These are phyloP conservation scores for Quercus variabilis DNA, from an alignment of 306 rosid genomes.

Conservation along the genomic window DNA sequence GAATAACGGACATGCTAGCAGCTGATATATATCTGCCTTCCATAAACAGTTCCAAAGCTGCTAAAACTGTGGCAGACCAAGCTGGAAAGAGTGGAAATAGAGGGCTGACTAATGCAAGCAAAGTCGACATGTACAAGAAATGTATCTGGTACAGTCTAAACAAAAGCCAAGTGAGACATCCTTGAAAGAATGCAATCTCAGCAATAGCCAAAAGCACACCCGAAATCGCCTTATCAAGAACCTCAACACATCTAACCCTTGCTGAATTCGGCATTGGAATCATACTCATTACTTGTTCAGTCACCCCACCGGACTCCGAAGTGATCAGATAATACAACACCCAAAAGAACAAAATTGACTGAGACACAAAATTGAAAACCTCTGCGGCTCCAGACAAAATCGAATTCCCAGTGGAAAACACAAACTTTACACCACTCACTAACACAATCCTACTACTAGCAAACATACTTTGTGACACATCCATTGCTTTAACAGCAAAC, in stretches of 20 bases:
- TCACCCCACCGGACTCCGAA: conserved; percentile 94
- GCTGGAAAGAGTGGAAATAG: conserved; percentile 77
- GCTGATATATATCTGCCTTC: conserved; percentile 80
- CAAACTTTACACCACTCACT: conserved; percentile 62
- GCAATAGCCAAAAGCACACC: conserved; percentile 90
- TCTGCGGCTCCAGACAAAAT: conserved; percentile 88
- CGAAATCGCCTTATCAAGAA: conserved; percentile 87
- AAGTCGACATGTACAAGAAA: conserved; percentile 87
- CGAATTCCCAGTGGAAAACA: conserved; percentile 69
- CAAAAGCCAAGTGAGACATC: conserved; percentile 92
- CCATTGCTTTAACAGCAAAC: conserved; percentile 64
- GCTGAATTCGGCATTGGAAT: conserved; percentile 66
- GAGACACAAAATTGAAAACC: conserved; percentile 86
- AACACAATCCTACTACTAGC: conserved; percentile 64
- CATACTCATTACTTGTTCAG: conserved; percentile 81
- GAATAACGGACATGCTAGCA: conserved; percentile 45
- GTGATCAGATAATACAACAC: conserved; percentile 87
- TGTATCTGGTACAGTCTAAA: conserved; percentile 71
- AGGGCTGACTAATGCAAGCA: conserved; percentile 74
- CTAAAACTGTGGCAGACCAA: conserved; percentile 82
- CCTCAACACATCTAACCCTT: conserved; percentile 78
- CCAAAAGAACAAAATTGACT: conserved; percentile 86
- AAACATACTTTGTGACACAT: conserved; percentile 64
- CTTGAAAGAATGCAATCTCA: conserved; percentile 83
- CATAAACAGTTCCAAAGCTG: conserved; percentile 69